Base-by-base conservation (phyloP, 805 yeast species). In the Wickerhamiella slavikovae region DNA sequence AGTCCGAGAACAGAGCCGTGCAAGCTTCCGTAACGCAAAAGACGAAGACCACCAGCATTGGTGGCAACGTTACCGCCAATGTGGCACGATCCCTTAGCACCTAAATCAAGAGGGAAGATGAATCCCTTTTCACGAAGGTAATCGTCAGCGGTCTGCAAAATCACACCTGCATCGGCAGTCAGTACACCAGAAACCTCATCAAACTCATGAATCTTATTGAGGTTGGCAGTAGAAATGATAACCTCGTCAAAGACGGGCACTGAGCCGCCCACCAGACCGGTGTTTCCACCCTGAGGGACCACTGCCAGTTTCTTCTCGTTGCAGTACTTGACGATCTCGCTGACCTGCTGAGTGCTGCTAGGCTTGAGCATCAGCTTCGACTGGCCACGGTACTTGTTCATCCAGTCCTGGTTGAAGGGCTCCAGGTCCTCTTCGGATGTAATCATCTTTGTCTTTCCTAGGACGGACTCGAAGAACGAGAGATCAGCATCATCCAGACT, bases 231-330 rank as follows among this genome's bases (percentile, higher is more conserved):
- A 2, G 79, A 73, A 15, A 83, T 38, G 17, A 83, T 64, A 27
- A 83, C 68, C 54, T 83, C 95, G 50, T 83, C 95, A 49, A 82
- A 83, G 1, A 83, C 73, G 0, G 95, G 94, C 13, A 72, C 69
- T 3, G 92, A 75, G 6, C 94, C 95, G 40, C 95, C 95, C 25
- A 83, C 95, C 25, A 83, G 63, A 17, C 94, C 93, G 1, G 95
- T 83, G 55, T 83, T 83, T 40, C 95, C 95, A 49, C 95, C 93
- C 55, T 83, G 95, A 10, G 95, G 95, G 10, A 80, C 93, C 29
- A 83, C 70, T 0, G 95, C 93, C 19, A 83, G 53, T 35, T 62
- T 66, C 23, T 72, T 56, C 21, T 71, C 76, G 44, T 76, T 74
- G 58, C 93, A 79, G 52, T 79, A 74, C 50, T 69, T 71, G 47